Evolutionary conservation across 2,329 filamentous ascomycete genomes (phyloP).

Genomic region (Phialophora macrospora): DNA sequence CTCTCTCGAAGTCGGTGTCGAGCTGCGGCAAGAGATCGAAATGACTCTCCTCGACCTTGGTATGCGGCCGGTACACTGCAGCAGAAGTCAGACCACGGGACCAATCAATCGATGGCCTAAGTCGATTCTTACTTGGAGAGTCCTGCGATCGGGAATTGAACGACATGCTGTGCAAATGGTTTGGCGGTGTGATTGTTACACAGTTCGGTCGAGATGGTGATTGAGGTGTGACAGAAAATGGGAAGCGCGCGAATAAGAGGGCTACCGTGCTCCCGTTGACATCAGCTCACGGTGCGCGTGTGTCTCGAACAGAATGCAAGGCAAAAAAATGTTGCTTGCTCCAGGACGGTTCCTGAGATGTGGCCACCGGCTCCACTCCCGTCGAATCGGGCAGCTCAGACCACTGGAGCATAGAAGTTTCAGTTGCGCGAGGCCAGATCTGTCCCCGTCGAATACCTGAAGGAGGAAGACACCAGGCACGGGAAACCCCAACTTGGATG

Average conservation of each 20-base stretch:
- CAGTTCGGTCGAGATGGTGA: conserved; percentile 1
- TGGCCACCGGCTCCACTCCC: conserved; percentile 24
- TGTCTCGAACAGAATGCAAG: conserved; percentile 37
- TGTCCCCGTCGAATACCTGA: conserved; percentile 31
- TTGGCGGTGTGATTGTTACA: neutral
- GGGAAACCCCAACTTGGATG: conserved; percentile 22
- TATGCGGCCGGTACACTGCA: conserved; percentile 14
- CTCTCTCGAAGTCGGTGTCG: conserved; percentile 28
- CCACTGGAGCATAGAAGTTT: conserved; percentile 21
- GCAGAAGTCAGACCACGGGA: conserved; percentile 6
- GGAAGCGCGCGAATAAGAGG: conserved; percentile 16
- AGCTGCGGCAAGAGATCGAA: conserved; percentile 29
- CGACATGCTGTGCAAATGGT: conserved; percentile 6
- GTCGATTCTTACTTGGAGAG: neutral
- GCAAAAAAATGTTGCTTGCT: conserved; percentile 32
- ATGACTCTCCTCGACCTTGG: conserved; percentile 24
- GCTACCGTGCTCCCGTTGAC: conserved; percentile 18
- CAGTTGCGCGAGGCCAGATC: conserved; percentile 23
- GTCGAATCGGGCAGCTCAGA: conserved; percentile 21
- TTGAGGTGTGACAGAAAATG: conserved; percentile 11
- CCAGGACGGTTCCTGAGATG: conserved; percentile 28
- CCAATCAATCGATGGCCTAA: neutral
- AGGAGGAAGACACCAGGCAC: conserved; percentile 28
- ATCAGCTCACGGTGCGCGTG: conserved; percentile 22
- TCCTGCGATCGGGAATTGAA: neutral